Percentiles rank a stretch among this genome's conserved stretches.
These are phyloP conservation scores for Suhomyces bribrorum DNA, from an alignment of 1,139 yeast genomes.

Conservation along the genomic window DNA sequence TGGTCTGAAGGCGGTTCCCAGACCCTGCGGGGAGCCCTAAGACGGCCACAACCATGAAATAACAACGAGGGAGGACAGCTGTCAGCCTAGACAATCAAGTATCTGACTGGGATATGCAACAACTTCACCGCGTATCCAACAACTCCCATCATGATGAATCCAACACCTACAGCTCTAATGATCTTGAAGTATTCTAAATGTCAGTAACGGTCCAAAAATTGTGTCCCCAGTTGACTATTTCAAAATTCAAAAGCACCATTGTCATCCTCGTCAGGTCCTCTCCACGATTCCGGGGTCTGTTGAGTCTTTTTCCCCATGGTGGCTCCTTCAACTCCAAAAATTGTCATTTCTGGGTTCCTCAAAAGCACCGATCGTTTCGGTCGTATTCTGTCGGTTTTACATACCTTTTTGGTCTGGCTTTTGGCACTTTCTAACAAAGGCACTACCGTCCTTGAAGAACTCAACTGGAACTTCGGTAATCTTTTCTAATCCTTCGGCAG, in stretches of 20 bases:
- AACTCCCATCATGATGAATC: constrained; percentile 96
- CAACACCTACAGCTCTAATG: constrained; percentile 94
- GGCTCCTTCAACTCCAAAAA: too few species aligned
- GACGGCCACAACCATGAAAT: neutral
- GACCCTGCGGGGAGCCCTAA: too few species aligned
- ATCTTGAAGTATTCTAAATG: constrained; percentile 75
- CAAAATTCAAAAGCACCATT: too few species aligned
- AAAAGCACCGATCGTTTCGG: too few species aligned
- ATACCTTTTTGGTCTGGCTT: constrained; percentile 84
- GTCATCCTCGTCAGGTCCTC: too few species aligned
- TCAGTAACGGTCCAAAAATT: constrained; percentile 22
- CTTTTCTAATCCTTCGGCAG: constrained; percentile 74
- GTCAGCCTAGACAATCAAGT: constrained; percentile 73
- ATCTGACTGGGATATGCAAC: constrained; percentile 95
- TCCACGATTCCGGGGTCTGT: too few species aligned
- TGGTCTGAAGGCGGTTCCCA: too few species aligned
- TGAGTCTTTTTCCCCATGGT: too few species aligned
- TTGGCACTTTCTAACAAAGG: constrained; percentile 87
- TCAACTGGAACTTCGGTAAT: constrained; percentile 87
- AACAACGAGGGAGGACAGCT: too few species aligned
- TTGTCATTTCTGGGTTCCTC: too few species aligned
- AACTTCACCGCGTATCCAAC: constrained; percentile 95
- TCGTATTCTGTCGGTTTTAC: too few species aligned
- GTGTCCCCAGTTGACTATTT: too few species aligned
- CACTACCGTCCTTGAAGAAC: constrained; percentile 86